Base-by-base conservation (phyloP, 306 rosid genomes). In the Glycyrrhiza uralensis region DNA sequence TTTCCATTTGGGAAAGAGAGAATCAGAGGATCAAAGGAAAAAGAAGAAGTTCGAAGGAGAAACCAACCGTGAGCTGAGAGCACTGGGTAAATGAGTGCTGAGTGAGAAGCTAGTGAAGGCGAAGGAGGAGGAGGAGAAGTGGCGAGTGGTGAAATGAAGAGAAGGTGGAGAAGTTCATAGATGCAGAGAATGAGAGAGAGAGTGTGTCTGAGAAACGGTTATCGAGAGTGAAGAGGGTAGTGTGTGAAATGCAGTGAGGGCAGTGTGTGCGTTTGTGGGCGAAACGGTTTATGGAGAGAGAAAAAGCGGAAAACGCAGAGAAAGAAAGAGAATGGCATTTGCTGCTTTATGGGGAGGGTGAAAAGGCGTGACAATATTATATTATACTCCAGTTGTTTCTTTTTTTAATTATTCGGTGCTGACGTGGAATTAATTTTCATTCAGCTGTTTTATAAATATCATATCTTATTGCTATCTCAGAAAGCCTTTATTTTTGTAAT, bases 1-100 rank as follows among this genome's bases (percentile, higher is more conserved):
- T 89, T 84, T 91, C 99, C 99, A 89, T 91, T 54, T 18, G 4
- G 0, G 4, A n/a, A n/a, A n/a, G 10, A 13, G 29, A 3, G 22
- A 9, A 19, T 41, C 41, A 2, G 4, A 44, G 45, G 10, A 19
- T 4, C 4, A 18, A 5, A 3, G n/a, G n/a, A 30, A 30, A 20
- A 28, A 2, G 6, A 42, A 11, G 22, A 38, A 17, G 3, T 1
- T 3, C 0, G 19, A 41, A 3, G 4, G 30, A 18, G 44, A 32
- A 12, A 41, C n/a, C n/a, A n/a, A n/a, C n/a, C n/a, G n/a, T n/a
- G n/a, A n/a, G n/a, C n/a, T n/a, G 8, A 30, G 4, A 41, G 52
- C 1, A 33, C 4, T 15, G 1, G 22, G 28, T 7, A 1, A 23
- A 2, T 1, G 32, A 7, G 44, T 3, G 41, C 0, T 2, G 42